Percentiles rank a stretch among this genome's conserved stretches.
Evolutionary conservation across 352 stramenopile species (phyloP).

Genomic region (Phytophthora pinifolia): DNA sequence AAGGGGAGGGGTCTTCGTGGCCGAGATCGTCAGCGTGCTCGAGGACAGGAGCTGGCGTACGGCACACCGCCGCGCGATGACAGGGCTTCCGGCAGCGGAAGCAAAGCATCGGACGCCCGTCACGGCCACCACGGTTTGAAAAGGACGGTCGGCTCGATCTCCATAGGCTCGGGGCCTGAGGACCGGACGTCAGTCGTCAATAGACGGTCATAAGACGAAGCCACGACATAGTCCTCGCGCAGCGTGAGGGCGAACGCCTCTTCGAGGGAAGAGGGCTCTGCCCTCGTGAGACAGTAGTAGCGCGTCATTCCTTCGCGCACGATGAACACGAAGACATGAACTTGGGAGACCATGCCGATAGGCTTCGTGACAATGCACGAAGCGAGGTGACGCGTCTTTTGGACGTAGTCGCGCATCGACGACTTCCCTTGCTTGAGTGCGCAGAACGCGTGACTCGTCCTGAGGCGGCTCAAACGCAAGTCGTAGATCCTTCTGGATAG

Average conservation of each 20-base stretch:
- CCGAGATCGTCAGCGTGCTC: no score
- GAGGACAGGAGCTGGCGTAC: no score
- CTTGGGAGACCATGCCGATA: slow-evolving; percentile 5
- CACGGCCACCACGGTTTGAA: background rate
- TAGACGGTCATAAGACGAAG: background rate
- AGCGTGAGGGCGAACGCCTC: no score
- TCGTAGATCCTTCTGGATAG: slow-evolving; percentile 1
- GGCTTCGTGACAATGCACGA: slow-evolving; percentile 1
- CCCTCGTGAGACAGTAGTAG: no score
- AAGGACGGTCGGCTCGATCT: slow-evolving; percentile 8
- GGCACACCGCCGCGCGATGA: slow-evolving; percentile 2
- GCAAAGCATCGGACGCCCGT: background rate
- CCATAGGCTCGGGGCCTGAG: slow-evolving; percentile 1
- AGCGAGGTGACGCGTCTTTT: slow-evolving; percentile 5
- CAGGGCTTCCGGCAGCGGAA: background rate
- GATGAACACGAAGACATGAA: slow-evolving; percentile 16
- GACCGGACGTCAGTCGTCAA: background rate
- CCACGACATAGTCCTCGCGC: no score
- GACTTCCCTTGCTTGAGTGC: slow-evolving; percentile 15
- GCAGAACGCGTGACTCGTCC: slow-evolving; percentile 13
- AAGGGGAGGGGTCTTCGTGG: no score
- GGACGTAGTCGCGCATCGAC: slow-evolving; percentile 6
- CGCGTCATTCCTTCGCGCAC: no score
- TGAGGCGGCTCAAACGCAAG: slow-evolving; percentile 15
- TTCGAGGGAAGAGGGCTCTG: no score